Conservation (phyloP, 179 eudicot species). For the Nepenthes alata region DNA sequence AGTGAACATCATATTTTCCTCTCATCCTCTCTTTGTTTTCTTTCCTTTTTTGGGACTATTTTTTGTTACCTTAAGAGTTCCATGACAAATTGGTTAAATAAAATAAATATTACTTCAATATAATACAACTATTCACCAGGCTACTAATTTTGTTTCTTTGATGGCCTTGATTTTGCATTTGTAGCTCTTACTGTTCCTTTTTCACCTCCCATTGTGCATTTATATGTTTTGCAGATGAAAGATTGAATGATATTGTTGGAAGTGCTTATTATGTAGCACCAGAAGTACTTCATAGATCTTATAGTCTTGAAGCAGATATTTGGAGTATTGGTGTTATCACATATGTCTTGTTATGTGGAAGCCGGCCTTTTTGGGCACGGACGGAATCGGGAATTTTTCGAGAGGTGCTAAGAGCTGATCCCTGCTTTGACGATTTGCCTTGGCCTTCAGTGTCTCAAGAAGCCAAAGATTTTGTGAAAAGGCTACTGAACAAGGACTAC, state of each 20-base stretch:
- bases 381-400: constrained; percentile 96
- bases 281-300: constrained; percentile 94
- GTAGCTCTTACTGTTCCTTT: neutral
- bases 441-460: constrained; percentile 78
- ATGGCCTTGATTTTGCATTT: no score
- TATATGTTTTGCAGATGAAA: constrained; percentile 47
- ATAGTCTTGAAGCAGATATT: constrained; percentile 78
- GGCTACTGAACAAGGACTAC: constrained; percentile 84
- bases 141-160: no score
- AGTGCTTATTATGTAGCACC: constrained; percentile 98
- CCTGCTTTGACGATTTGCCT: constrained; percentile 75
- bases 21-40: no score
- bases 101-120: no score
- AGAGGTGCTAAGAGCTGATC: constrained; percentile 80
- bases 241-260: constrained; percentile 90
- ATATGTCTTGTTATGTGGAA: constrained; percentile 88
- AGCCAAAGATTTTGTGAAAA: constrained; percentile 86
- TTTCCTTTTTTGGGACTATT: no score
- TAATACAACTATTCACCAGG: no score
- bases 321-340: constrained; percentile 97
- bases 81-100: no score
- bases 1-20: no score
- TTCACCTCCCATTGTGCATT: neutral
- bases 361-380: constrained; percentile 93
- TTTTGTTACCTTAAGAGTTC: no score